These are phyloP conservation scores for Naganishia kalamii DNA, from an alignment of 768 basidiomycete species.

Conservation along the genomic window DNA sequence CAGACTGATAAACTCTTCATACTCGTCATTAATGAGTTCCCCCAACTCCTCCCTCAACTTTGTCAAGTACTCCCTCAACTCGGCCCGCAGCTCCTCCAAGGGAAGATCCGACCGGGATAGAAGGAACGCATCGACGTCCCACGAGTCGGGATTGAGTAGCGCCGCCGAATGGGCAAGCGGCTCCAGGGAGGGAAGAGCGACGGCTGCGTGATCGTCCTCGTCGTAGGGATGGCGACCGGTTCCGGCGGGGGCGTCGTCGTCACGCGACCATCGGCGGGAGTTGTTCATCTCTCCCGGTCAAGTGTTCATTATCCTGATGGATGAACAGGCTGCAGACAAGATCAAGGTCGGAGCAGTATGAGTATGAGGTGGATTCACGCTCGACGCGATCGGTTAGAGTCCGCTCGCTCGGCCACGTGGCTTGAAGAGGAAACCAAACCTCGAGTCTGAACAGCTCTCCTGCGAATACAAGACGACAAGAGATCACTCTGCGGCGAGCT, in stretches of 20 bases:
- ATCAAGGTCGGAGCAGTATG: not conserved
- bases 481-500: too few species aligned
- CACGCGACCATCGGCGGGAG: not conserved
- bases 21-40: slow-evolving; percentile 92
- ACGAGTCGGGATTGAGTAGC: slow-evolving; percentile 61
- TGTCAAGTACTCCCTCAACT: slow-evolving; percentile 77
- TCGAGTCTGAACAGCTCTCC: too few species aligned
- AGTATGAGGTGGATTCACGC: not conserved
- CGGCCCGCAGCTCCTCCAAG: slow-evolving; percentile 75
- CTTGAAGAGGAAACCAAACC: too few species aligned
- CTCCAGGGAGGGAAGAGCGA: slow-evolving; percentile 44
- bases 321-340: too few species aligned
- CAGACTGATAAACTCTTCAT: slow-evolving; percentile 92
- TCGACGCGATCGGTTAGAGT: too few species aligned
- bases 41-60: slow-evolving; percentile 87
- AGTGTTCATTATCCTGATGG: not conserved
- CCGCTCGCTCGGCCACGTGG: too few species aligned
- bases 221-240: not conserved
- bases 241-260: not conserved
- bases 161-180: slow-evolving; percentile 77
- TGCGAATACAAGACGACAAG: too few species aligned
- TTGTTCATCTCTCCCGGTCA: not conserved
- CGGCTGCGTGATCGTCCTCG: not conserved
- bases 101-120: slow-evolving; percentile 77
- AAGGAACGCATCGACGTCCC: slow-evolving; percentile 80